Evolutionary conservation across 164 flowering plant genomes (phyloP), one percentile per base, ranked within the genome.

Genomic region (Cinnamomum micranthum): DNA sequence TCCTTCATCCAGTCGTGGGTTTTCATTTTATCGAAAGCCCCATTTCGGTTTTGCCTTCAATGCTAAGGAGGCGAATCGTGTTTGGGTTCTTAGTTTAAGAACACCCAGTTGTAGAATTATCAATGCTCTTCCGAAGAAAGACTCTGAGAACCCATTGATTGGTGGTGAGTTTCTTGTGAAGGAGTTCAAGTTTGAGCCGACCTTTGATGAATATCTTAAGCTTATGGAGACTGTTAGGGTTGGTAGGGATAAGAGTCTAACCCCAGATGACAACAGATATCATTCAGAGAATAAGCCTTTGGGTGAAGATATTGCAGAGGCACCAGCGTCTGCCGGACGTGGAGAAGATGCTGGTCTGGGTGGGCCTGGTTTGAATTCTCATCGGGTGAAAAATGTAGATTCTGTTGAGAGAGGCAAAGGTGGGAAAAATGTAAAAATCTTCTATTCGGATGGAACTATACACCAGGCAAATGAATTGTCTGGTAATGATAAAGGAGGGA

Each of bases 141-240:
- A 75, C 41, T 50, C 81, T 10, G 75, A 68, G 19, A 71, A 67
- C 14, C 31, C 23, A 68, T 59, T 47, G 47, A 70, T 65, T 41
- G 81, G 73, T 71, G 84, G 75, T 13, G 79, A 70, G 28, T 24
- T 86, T 74, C 52, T 87, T 50, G 86, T 83, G 73, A 82, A 88
- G 60, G 92, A 90, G 50, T 77, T 86, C 63, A 82, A 84, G 50
- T 94, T 94, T 41, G 83, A 81, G 87, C 91, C 97, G 1, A 83
- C 90, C 11, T 94, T 94, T 78, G 86, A 83, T 73, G 92, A 89
- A 75, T 92, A 92, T 81, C 82, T 94, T 92, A 92, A 91, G 81
- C 90, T 83, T 64, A 86, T 94, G 97, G 94, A 92, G 86, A 80
- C 88, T 69, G 83, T 88, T 76, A 86, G 73, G 75, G 75, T 67